phyloP scores from a whole-genome alignment of 2,329 filamentous ascomycete species.

The Fusarium veterinarium region DNA sequence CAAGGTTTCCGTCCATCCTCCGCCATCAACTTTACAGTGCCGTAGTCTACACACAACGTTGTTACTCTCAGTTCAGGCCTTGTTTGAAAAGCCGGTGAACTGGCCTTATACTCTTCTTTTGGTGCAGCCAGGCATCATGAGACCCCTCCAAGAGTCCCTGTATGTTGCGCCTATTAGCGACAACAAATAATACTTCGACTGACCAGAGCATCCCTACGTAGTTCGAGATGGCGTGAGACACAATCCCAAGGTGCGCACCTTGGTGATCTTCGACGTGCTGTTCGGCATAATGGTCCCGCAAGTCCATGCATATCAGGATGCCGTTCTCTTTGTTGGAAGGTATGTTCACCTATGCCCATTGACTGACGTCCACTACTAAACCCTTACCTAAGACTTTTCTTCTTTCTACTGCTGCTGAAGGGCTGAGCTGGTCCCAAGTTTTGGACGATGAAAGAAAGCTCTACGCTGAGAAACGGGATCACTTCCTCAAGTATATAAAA shows the following conservation, averaged over 20 bases:
- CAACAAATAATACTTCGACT: conserved; percentile 21
- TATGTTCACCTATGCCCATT: conserved; percentile 46
- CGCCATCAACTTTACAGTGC: conserved; percentile 26
- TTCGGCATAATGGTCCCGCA: conserved; percentile 67
- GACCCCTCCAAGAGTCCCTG: conserved; percentile 53
- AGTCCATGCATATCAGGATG: conserved; percentile 78
- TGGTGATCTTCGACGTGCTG: conserved; percentile 71
- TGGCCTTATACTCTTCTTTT: neutral
- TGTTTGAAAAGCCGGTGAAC: neutral
- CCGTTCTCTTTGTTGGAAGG: conserved; percentile 94
- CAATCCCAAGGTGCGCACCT: conserved; percentile 68
- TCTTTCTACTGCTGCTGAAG: conserved; percentile 75
- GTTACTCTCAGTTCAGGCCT: neutral
- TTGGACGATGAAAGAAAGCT: conserved; percentile 76
- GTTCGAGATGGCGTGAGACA: conserved; percentile 75
- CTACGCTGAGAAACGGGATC: conserved; percentile 78
- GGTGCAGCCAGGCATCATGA: conserved; percentile 45
- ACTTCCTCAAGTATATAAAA: conserved; percentile 84
- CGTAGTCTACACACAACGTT: conserved; percentile 1
- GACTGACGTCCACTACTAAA: conserved; percentile 7
- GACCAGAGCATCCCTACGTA: conserved; percentile 50
- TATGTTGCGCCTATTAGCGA: conserved; percentile 42
- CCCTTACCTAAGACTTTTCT: conserved; percentile 74
- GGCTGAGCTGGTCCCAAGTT: conserved; percentile 74
- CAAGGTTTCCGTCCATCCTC: conserved; percentile 27